A percentile compares a stretch with the other conserved stretches of the same genome.
These are phyloP conservation scores for Aegilops umbellulata DNA, from an alignment of 176 grass and related monocot genomes.

Conservation along the genomic window DNA sequence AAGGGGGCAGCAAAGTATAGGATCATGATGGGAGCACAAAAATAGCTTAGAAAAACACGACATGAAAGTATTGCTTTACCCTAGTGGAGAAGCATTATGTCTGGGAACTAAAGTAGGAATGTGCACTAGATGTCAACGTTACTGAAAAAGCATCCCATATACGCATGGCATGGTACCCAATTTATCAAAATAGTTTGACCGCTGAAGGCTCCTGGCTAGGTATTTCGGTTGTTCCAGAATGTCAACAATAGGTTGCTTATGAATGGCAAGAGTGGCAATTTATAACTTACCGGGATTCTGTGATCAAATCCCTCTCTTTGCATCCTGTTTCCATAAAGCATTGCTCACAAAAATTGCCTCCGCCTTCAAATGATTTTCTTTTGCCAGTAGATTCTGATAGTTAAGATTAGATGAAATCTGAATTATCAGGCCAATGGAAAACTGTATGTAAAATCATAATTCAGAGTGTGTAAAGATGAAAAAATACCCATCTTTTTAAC, in stretches of 20 bases:
- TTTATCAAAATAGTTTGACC: not conserved
- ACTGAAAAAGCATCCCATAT: not conserved
- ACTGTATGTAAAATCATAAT: not conserved
- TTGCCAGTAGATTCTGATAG: conserved; percentile 51
- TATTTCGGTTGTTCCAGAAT: not conserved
- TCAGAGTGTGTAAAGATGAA: not conserved
- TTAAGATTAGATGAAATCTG: conserved; percentile 22
- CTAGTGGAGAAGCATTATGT: conserved; percentile 31
- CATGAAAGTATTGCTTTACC: conserved; percentile 33
- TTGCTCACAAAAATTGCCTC: conserved; percentile 40
- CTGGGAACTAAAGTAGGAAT: conserved; percentile 25
- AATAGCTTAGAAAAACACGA: conserved; percentile 35
- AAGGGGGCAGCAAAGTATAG: conserved; percentile 52
- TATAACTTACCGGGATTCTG: conserved; percentile 36
- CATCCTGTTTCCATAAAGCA: conserved; percentile 47
- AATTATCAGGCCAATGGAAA: not conserved
- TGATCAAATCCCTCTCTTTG: conserved; percentile 48
- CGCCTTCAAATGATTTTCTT: conserved; percentile 70
- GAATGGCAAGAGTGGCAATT: not conserved
- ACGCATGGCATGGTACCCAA: not conserved
- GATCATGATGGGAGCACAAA: conserved; percentile 47
- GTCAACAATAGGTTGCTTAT: not conserved
- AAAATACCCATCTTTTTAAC: not conserved
- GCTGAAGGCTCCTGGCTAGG: not conserved
- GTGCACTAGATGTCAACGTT: conserved; percentile 21